Evolutionary conservation across 2,329 filamentous ascomycete species (phyloP), one percentile per base, ranked within the genome.

Genomic region (Davidsoniella neocaledoniae): DNA sequence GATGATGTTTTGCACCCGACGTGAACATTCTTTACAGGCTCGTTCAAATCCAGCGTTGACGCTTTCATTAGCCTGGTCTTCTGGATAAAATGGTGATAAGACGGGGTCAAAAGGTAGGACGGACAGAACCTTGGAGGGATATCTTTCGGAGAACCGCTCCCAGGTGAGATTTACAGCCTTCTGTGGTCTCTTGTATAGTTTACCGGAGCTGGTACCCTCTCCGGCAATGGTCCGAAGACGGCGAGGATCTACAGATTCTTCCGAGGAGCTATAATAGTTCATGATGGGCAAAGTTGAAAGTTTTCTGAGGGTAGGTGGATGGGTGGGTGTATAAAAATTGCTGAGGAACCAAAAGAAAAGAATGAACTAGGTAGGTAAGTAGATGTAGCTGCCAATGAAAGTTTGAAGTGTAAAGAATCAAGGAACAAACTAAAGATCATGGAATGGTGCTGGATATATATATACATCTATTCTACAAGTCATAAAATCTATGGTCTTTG

Each of bases 101-200:
- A 72, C 76, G 14, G 77, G 70, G 49, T 80, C 76, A 59, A 79
- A 79, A 1, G 80, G 79, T 1, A 84, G 66, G 38, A 84, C 72
- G 2, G 74, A 70, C 36, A 80, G 72, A 3, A 79, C 77, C 62
- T 79, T 82, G 59, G 72, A 76, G 57, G 80, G 82, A 53, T 75
- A 73, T 50, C 63, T 62, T 57, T 74, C 71, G 12, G 69, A 70
- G 56, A 79, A 79, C 21, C 67, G 70, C 58, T 71, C 71, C 80
- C 80, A 84, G 54, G 81, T 77, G 52, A 72, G 71, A 60, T 83
- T 77, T 60, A 84, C 80, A 53, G 70, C 72, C 57, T 77, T 71
- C 60, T 84, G 80, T 0, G 80, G 79, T 64, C 64, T 12, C 52
- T 61, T 46, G 55, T 64, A 46, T 53, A 62, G 19, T 48, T 64